These are phyloP conservation scores for Microcos paniculata DNA, from an alignment of 345 rosid genomes.

Conservation along the genomic window DNA sequence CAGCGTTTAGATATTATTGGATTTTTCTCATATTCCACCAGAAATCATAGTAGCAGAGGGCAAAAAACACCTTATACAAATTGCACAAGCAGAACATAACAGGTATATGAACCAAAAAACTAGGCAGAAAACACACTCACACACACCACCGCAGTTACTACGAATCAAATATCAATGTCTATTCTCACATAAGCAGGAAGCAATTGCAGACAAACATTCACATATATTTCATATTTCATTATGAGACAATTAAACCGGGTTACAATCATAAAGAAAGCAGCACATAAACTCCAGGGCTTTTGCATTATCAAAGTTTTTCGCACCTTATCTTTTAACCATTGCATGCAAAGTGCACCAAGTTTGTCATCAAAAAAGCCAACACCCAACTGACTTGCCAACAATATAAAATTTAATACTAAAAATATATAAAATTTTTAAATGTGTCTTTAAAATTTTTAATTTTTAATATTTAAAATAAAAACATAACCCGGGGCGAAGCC, in stretches of 20 bases:
- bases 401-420: too few relatives aligned
- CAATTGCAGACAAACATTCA: neutral
- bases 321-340: slow-evolving; percentile 87
- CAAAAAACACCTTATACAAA: neutral
- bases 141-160: too few relatives aligned
- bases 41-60: neutral
- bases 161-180: neutral
- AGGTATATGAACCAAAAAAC: neutral
- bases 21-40: neutral
- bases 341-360: slow-evolving; percentile 87
- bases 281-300: neutral
- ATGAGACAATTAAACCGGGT: too few relatives aligned
- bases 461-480: too few relatives aligned
- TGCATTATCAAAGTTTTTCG: slow-evolving; percentile 13
- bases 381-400: slow-evolving; percentile 71
- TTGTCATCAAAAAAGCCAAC: slow-evolving; percentile 80
- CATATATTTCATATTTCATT: too few relatives aligned
- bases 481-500: too few relatives aligned
- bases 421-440: too few relatives aligned
- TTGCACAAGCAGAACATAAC: neutral
- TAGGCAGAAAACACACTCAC: too few relatives aligned
- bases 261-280: neutral
- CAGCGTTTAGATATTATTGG: neutral
- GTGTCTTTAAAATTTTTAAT: too few relatives aligned
- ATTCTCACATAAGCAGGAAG: neutral